These are phyloP conservation scores for Myxozyma monticola DNA, from an alignment of 805 yeast species.

Conservation along the genomic window DNA sequence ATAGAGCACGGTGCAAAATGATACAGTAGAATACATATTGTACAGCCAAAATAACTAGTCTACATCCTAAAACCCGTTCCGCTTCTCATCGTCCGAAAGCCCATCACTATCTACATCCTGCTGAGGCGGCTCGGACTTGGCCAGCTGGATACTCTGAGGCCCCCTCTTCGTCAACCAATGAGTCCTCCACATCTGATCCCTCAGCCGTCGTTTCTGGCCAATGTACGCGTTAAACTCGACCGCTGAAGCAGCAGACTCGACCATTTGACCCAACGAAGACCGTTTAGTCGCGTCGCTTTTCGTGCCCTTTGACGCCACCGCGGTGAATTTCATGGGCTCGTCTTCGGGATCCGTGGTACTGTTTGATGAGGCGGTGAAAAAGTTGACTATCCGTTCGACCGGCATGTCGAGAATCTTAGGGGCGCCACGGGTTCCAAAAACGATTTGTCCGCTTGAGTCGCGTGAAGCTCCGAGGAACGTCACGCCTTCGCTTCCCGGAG, in stretches of 20 bases:
- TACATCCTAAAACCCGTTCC: too few species aligned
- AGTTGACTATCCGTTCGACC: slow-evolving; percentile 8
- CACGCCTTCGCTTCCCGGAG: slow-evolving; percentile 2
- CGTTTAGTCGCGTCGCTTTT: slow-evolving; percentile 13
- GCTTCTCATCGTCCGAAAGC: too few species aligned
- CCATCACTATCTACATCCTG: too few species aligned
- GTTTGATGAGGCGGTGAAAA: slow-evolving; percentile 16
- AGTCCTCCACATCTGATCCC: slow-evolving; percentile 37
- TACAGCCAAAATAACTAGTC: too few species aligned
- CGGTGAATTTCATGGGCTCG: slow-evolving; percentile 21
- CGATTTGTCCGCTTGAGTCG: slow-evolving; percentile 21
- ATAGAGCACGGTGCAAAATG: too few species aligned
- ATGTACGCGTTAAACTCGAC: slow-evolving; percentile 36
- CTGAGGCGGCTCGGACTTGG: too few species aligned
- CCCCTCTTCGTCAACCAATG: too few species aligned
- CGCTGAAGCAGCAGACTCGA: slow-evolving; percentile 34
- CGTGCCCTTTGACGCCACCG: slow-evolving; percentile 19
- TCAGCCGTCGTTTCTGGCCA: slow-evolving; percentile 34
- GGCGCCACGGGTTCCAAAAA: slow-evolving; percentile 22
- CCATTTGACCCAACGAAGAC: slow-evolving; percentile 16
- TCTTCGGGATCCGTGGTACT: slow-evolving; percentile 16
- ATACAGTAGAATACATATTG: too few species aligned
- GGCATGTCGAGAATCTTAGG: slow-evolving; percentile 15
- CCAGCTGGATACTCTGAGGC: too few species aligned
- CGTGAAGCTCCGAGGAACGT: slow-evolving; percentile 3